Evolutionary conservation across 495 filamentous ascomycete species (phyloP), one percentile per base, ranked within the genome.

Genomic region (Trichoderma reesei): DNA sequence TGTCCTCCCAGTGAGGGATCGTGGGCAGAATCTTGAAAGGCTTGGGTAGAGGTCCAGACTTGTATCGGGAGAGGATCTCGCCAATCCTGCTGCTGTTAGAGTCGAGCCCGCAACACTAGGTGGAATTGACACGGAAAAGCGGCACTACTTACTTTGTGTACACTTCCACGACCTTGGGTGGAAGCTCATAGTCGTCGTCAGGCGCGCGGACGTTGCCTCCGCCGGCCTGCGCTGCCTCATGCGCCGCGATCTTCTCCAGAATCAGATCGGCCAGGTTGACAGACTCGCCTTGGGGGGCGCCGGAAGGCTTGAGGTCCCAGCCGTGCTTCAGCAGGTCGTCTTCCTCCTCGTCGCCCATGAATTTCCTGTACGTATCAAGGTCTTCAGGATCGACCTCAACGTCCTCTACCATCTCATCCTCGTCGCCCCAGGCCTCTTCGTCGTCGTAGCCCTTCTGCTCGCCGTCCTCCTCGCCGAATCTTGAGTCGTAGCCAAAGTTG

Each of bases 21-120:
- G 90, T 89, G 0, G 95, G 94, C 38, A 99, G 83, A 65, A 98
- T 90, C 75, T 98, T 98, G 83, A 99, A 95, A 1, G 92, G 93
- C 75, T 98, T 98, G 13, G 94, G 95, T 33, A 98, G 83, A 67
- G 91, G 91, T 26, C 94, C 94, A 10, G 91, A 94, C 72, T 96
- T 96, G 76, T 97, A 96, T 61, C 93, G 84, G 9, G 91, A 92
- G 46, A 98, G 83, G 60, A 98, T 85, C 68, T 91, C 81, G 61
- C 91, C 93, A 67, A 96, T 88, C 75, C 88, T 92, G 64, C 1
- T 59, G 39, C 54, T 59, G 68, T 67, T 61, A 70, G 66, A 14
- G 38, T 18, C 65, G 5, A 18, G 18, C 18, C 18, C n/a, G 18
- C n/a, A 48, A 18, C 6, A 11, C 13, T 18, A 3, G n/a, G 8